Percentiles rank a stretch among this genome's conserved stretches.
Evolutionary conservation across 768 basidiomycete species (phyloP).

Genomic region (Tylopilus plumbeoviolaceoides): DNA sequence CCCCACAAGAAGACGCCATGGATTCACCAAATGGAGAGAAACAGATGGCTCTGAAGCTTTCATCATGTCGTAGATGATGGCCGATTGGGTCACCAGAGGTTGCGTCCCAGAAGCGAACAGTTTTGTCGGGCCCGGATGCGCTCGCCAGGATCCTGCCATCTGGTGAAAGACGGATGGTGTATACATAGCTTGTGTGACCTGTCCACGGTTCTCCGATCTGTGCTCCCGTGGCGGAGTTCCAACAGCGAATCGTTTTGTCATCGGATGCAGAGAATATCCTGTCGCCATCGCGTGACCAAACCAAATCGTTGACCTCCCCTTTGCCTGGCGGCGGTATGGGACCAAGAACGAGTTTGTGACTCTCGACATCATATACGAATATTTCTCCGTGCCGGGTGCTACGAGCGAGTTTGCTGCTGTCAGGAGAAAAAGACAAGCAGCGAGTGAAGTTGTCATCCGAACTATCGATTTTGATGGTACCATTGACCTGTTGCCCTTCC

Average conservation of each 20-base stretch:
- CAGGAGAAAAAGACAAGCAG: too few species aligned
- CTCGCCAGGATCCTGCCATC: not conserved
- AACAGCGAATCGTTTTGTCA: conserved; percentile 9
- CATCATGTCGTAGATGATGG: not conserved
- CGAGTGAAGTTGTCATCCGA: too few species aligned
- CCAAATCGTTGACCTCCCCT: not conserved
- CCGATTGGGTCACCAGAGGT: not conserved
- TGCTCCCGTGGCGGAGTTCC: not conserved
- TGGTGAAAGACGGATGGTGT: not conserved
- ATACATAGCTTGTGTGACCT: not conserved
- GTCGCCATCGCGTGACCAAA: conserved; percentile 9
- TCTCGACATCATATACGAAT: not conserved
- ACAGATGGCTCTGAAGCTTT: not conserved
- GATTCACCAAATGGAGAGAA: conserved; percentile 7
- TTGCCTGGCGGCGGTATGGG: too few species aligned
- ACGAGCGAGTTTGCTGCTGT: too few species aligned
- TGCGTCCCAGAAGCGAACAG: not conserved
- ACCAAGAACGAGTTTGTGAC: too few species aligned
- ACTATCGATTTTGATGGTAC: too few species aligned
- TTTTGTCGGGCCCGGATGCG: not conserved
- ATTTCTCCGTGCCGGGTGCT: too few species aligned
- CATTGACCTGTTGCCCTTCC: too few species aligned
- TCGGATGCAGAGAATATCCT: not conserved
- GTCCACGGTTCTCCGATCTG: not conserved
- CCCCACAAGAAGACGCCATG: not conserved